A percentile compares a stretch with the other conserved stretches of the same genome.
Conservation (phyloP, 352 stramenopile genomes). For the Pythium apleroticum region DNA sequence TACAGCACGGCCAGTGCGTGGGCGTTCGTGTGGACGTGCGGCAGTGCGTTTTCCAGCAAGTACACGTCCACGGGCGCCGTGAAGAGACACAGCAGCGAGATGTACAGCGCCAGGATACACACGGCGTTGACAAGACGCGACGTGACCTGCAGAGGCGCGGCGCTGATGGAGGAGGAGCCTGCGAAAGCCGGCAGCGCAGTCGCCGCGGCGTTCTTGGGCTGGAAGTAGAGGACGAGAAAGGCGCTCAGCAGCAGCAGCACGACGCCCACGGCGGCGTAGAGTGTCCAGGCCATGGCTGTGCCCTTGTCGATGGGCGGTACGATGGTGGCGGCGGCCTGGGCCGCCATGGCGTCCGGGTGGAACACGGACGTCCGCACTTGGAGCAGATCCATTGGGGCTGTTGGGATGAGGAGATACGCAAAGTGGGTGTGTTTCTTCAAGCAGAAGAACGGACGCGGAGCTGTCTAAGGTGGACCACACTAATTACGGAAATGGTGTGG, state of each 20-base stretch:
- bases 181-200: conserved; percentile 58
- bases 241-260: conserved; percentile 55
- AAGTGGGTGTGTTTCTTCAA: conserved; percentile 24
- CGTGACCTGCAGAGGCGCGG: conserved; percentile 56
- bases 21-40: conserved; percentile 55
- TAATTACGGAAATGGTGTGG: background rate
- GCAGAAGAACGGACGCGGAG: background rate
- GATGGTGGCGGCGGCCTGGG: background rate
- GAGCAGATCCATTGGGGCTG: background rate
- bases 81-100: conserved; percentile 75
- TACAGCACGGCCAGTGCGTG: conserved; percentile 62
- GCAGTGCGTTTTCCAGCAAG: conserved; percentile 67
- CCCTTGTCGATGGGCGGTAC: conserved; percentile 28
- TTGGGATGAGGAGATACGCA: background rate
- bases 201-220: conserved; percentile 53
- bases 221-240: conserved; percentile 59
- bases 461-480: conserved; percentile 9
- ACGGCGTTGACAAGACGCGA: conserved; percentile 70
- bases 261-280: conserved; percentile 64
- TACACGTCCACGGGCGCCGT: conserved; percentile 81
- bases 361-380: conserved; percentile 6
- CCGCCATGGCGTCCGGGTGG: conserved; percentile 4
- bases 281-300: conserved; percentile 49
- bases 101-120: conserved; percentile 68
- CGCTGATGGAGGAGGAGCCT: conserved; percentile 52